Evolutionary conservation across 352 stramenopile species (phyloP), one percentile per base, ranked within the genome.

Genomic region (Saprolegnia parasitica): DNA sequence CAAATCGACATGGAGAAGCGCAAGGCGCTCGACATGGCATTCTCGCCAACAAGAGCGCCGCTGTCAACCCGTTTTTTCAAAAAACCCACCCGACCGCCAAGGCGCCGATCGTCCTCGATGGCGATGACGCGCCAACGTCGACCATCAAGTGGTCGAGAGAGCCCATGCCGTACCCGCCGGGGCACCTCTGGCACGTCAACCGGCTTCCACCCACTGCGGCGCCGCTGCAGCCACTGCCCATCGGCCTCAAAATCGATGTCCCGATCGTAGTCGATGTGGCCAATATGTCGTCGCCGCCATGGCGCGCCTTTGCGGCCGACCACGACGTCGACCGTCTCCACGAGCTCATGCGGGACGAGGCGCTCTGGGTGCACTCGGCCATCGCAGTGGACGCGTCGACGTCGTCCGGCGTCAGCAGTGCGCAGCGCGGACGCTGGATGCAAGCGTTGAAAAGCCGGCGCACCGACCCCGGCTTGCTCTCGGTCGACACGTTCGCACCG

Each of bases 401-500:
- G 2, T 35, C 29, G 29, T 35, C 29, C 5, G 5, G 52, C 8
- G 24, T 60, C 35, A 60, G 35, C 35, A 35, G 24, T 8, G 24
- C 52, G 24, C 52, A 60, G 35, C 24, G 11, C 3, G 52, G 52
- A 8, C 52, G 52, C 3, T 60, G 52, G 52, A 9, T n/a, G 3
- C 24, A 60, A 4, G 52, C 52, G 16, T 9, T 60, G 3, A 16
- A n/a, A 16, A 60, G 35, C 35, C 24, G 24, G 35, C 24, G 35
- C 11, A 3, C 2, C 11, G 52, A 60, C 52, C 3, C 52, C 3
- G 13, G 16, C 29, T 61, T 26, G 42, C 47, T 70, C 46, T 73
- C 88, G 8, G 86, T 90, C 46, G 86, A 92, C 54, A 77, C 76
- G 10, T 94, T 91, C 63, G 50, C 79, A 23, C 86, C 86, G 0